Conservation (phyloP, 164 flowering plant genomes). For the Warburgia ugandensis region DNA sequence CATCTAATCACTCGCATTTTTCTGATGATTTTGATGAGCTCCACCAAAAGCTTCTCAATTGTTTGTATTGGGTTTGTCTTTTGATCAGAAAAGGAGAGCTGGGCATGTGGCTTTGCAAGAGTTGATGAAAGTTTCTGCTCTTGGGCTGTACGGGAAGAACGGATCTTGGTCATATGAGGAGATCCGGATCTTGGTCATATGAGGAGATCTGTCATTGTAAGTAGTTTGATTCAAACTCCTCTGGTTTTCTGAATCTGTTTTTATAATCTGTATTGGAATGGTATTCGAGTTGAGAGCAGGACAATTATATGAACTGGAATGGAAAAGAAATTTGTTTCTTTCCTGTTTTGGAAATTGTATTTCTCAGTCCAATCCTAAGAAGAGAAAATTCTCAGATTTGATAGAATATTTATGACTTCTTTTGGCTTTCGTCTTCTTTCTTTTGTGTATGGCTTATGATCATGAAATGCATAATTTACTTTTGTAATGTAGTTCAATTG, state of each 20-base stretch:
- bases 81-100: conserved; percentile 4
- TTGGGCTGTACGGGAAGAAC: conserved; percentile 21
- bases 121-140: background rate
- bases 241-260: background rate
- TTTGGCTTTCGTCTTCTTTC: conserved; percentile 1
- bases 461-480: no score
- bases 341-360: no score
- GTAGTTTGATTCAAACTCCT: conserved; percentile 7
- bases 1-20: conserved; percentile 33
- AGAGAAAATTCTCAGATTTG: conserved; percentile 16
- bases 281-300: no score
- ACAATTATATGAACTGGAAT: no score
- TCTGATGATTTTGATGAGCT: no score
- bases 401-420: conserved; percentile 7
- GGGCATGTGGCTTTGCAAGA: background rate
- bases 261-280: no score
- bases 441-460: background rate
- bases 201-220: conserved; percentile 49
- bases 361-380: background rate
- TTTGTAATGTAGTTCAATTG: conserved; percentile 21
- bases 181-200: no score
- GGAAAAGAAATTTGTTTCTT: no score
- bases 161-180: conserved; percentile 47
- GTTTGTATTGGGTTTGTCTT: conserved; percentile 1
- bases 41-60: conserved; percentile 12